These are phyloP conservation scores for Cubamyces lactineus DNA, from an alignment of 768 basidiomycete genomes.

Conservation along the genomic window DNA sequence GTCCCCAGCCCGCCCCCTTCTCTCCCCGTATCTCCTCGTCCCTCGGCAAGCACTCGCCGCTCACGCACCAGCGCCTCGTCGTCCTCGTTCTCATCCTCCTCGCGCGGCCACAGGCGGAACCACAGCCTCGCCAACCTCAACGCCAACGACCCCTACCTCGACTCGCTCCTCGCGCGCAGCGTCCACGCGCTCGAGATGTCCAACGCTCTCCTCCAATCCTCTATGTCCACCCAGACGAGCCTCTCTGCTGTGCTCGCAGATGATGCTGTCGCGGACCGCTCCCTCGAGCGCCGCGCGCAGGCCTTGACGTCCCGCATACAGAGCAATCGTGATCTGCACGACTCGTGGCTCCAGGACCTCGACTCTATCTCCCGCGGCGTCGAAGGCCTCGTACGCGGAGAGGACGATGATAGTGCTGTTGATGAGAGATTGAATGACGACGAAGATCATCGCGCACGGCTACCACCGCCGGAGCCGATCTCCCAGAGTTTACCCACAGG, in stretches of 20 bases:
- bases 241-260: conserved; percentile 52
- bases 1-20: conserved; percentile 36
- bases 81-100: background rate
- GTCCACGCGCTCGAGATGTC: conserved; percentile 88
- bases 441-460: conserved; percentile 4
- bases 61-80: conserved; percentile 16
- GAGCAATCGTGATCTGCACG: conserved; percentile 47
- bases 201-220: conserved; percentile 74
- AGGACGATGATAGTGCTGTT: conserved; percentile 8
- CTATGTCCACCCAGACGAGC: conserved; percentile 70
- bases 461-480: conserved; percentile 11
- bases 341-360: conserved; percentile 69
- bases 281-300: conserved; percentile 51
- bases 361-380: conserved; percentile 67
- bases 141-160: conserved; percentile 59
- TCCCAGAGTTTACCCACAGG: conserved; percentile 38
- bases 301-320: conserved; percentile 56
- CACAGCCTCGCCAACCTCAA: conserved; percentile 29
- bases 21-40: conserved; percentile 41
- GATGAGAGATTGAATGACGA: conserved; percentile 8
- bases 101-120: conserved; percentile 30
- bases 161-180: conserved; percentile 79
- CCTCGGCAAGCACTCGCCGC: conserved; percentile 23
- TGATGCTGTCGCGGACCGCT: conserved; percentile 48
- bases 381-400: conserved; percentile 52